These are phyloP conservation scores for Malbranchea zuffiana DNA, from an alignment of 2,329 filamentous ascomycete genomes.

Conservation along the genomic window DNA sequence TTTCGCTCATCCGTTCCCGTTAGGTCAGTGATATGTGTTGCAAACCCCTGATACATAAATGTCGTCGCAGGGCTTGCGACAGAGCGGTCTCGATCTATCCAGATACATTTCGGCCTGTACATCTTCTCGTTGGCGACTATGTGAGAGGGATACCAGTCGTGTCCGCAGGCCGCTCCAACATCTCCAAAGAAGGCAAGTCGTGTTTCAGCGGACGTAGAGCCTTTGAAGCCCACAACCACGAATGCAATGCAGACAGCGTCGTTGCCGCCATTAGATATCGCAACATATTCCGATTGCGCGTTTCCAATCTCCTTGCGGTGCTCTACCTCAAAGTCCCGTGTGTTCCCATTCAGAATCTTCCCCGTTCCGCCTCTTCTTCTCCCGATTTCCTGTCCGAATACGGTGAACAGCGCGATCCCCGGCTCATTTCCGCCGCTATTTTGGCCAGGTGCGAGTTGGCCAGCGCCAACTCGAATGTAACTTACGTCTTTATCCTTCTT, in stretches of 20 bases:
- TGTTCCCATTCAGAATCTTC: constrained; percentile 1
- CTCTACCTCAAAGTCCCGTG: not conserved
- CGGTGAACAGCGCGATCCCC: not conserved
- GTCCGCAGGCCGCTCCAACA: constrained; percentile 16
- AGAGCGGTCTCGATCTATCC: constrained; percentile 16
- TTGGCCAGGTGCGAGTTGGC: not conserved
- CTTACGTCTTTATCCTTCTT: not conserved
- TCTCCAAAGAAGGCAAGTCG: constrained; percentile 16
- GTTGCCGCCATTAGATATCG: constrained; percentile 2
- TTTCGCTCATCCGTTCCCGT: not conserved
- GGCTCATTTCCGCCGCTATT: not conserved
- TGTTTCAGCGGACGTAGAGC: too few species aligned
- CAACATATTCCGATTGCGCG: not conserved
- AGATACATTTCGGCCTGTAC: constrained; percentile 16
- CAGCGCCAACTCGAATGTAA: not conserved
- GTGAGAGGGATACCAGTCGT: constrained; percentile 18
- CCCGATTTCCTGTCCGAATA: not conserved
- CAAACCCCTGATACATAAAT: not conserved
- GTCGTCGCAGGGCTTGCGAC: too few species aligned
- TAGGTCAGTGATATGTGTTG: constrained; percentile 3
- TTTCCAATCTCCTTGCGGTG: not conserved
- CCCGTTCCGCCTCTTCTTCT: not conserved
- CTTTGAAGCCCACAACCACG: not conserved
- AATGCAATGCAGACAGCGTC: constrained; percentile 6
- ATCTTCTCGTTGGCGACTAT: constrained; percentile 10